Conservation (phyloP, 2,329 filamentous ascomycete species). For the Atkinsonella texensis region DNA sequence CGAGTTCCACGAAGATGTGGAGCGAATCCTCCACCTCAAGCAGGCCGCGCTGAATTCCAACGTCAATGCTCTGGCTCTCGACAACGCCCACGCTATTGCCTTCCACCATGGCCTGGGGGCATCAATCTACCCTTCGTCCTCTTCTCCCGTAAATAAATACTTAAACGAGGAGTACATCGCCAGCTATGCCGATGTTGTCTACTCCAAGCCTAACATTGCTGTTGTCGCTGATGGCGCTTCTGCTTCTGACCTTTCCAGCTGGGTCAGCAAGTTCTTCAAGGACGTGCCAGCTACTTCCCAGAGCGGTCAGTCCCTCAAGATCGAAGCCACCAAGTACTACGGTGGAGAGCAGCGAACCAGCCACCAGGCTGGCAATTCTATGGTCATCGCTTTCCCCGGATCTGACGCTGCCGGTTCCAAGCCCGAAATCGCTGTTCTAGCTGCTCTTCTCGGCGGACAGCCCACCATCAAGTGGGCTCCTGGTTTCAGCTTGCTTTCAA, state of each 20-base stretch:
- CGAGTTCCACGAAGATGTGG: conserved; percentile 82
- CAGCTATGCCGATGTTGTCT: conserved; percentile 66
- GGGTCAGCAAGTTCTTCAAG: conserved; percentile 88
- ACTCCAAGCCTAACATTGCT: conserved; percentile 82
- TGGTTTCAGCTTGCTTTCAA: conserved; percentile 82
- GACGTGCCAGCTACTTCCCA: conserved; percentile 44
- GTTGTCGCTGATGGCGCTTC: conserved; percentile 82
- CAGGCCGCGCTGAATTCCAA: conserved; percentile 61
- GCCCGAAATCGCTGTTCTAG: conserved; percentile 78
- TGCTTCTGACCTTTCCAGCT: conserved; percentile 66
- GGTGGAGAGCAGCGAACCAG: conserved; percentile 89
- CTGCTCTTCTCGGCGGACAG: conserved; percentile 79
- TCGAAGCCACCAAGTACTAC: conserved; percentile 68
- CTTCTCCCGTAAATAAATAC: conserved; percentile 66
- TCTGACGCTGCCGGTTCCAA: conserved; percentile 74
- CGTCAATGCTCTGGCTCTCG: conserved; percentile 58
- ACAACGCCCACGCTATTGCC: conserved; percentile 74
- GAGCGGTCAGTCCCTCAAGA: conserved; percentile 41
- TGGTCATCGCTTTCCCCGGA: conserved; percentile 88
- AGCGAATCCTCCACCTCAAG: conserved; percentile 62
- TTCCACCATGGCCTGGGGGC: conserved; percentile 90
- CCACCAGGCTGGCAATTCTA: conserved; percentile 63
- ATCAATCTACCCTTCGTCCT: conserved; percentile 59
- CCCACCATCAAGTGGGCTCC: conserved; percentile 91
- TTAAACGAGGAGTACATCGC: conserved; percentile 63